phyloP scores from a whole-genome alignment of 345 rosid genomes.

The Citrus australasica region DNA sequence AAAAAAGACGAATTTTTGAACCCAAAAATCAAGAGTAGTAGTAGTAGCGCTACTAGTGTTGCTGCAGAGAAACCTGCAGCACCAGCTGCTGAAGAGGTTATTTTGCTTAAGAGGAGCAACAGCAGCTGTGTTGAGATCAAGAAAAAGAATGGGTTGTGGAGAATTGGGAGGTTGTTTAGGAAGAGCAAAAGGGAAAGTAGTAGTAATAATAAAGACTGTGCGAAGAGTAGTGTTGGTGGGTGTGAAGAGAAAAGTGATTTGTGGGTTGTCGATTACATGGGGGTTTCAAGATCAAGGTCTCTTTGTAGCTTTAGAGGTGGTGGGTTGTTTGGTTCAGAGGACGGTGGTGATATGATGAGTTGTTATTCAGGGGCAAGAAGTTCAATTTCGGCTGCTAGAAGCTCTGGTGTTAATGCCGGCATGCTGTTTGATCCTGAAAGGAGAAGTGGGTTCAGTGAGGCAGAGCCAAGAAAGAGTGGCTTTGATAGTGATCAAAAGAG shows the following conservation, averaged over 20 bases:
- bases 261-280: slow-evolving; percentile 72
- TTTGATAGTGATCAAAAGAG: slow-evolving; percentile 33
- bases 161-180: slow-evolving; percentile 67
- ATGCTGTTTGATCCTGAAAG: slow-evolving; percentile 64
- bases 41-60: background rate
- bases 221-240: slow-evolving; percentile 30
- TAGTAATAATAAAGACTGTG: slow-evolving; percentile 21
- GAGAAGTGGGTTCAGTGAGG: slow-evolving; percentile 76
- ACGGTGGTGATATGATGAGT: slow-evolving; percentile 47
- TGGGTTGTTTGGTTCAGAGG: slow-evolving; percentile 69
- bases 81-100: slow-evolving; percentile 34
- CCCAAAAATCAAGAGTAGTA: slow-evolving; percentile 1
- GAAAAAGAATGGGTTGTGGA: slow-evolving; percentile 75
- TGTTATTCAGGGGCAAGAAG: slow-evolving; percentile 57
- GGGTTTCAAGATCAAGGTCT: slow-evolving; percentile 90
- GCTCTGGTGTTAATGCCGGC: slow-evolving; percentile 75
- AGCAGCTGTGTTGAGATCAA: slow-evolving; percentile 91
- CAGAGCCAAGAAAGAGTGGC: slow-evolving; percentile 53
- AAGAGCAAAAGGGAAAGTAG: slow-evolving; percentile 41
- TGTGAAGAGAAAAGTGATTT: slow-evolving; percentile 61
- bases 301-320: slow-evolving; percentile 79
- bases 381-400: slow-evolving; percentile 75
- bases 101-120: slow-evolving; percentile 72
- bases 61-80: slow-evolving; percentile 21
- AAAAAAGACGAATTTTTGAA: slow-evolving; percentile 29